Evolutionary conservation across 2,329 filamentous ascomycete genomes (phyloP).

Genomic region (Fusarium bactridioides): DNA sequence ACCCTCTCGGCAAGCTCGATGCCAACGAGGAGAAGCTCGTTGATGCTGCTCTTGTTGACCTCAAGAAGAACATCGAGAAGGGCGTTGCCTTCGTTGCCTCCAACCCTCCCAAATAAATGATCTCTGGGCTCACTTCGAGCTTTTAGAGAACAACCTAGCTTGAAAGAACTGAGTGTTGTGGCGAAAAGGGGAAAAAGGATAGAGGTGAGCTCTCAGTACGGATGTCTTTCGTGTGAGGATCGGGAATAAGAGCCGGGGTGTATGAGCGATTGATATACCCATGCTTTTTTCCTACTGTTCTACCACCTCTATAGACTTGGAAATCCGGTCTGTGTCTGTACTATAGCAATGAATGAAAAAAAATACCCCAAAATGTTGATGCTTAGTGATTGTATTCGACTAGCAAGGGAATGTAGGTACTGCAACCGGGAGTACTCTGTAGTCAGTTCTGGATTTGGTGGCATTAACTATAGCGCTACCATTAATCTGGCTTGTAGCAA

Average conservation of each 20-base stretch:
- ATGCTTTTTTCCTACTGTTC: constrained; percentile 39
- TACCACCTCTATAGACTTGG: constrained; percentile 46
- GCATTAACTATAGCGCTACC: too few species aligned
- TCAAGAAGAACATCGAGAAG: constrained; percentile 97
- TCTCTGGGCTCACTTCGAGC: constrained; percentile 5
- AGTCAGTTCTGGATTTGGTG: too few species aligned
- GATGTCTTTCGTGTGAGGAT: constrained; percentile 23
- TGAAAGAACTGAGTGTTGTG: constrained; percentile 1
- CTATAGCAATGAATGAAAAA: constrained; percentile 44
- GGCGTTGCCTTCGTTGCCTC: constrained; percentile 69
- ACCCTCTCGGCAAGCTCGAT: constrained; percentile 84
- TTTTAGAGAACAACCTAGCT: neutral
- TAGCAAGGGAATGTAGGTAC: neutral
- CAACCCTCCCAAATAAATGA: constrained; percentile 67
- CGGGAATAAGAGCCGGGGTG: constrained; percentile 19
- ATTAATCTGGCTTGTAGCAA: neutral
- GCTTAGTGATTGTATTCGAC: neutral
- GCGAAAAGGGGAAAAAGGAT: constrained; percentile 30
- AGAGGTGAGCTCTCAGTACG: constrained; percentile 19
- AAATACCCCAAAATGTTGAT: constrained; percentile 28
- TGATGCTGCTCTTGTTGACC: constrained; percentile 81
- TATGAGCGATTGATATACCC: constrained; percentile 37
- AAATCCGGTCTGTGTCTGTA: constrained; percentile 47
- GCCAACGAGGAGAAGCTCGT: constrained; percentile 89
- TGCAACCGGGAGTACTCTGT: neutral